Percentiles rank a stretch among this genome's conserved stretches.
Conservation (phyloP, 257 asterid species). For the Plectranthus barbatus region DNA sequence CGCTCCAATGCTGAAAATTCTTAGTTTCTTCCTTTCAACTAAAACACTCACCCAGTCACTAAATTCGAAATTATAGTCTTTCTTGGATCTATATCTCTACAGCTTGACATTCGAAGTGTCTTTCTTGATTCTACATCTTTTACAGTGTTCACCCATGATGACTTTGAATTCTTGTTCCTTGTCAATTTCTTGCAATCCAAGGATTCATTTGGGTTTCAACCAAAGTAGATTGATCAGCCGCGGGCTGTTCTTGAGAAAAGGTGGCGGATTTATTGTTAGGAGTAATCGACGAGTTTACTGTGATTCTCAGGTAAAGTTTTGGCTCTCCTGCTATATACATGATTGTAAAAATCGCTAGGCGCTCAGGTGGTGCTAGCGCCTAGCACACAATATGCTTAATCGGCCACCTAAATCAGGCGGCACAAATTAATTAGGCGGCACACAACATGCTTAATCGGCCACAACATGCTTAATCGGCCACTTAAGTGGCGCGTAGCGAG, state of each 20-base stretch:
- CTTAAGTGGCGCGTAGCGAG: no score
- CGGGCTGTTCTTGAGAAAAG: slow-evolving; percentile 5
- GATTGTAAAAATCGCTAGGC: no score
- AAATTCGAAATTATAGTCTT: no score
- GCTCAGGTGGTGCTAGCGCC: no score
- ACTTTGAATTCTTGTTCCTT: slow-evolving; percentile 23
- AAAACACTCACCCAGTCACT: not conserved
- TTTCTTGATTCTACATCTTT: not conserved
- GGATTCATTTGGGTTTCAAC: not conserved
- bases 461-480: no score
- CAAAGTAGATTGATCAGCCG: slow-evolving; percentile 20
- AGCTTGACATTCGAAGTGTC: not conserved
- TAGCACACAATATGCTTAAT: no score
- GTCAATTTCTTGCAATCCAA: slow-evolving; percentile 22
- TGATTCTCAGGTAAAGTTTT: slow-evolving; percentile 32
- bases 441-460: no score
- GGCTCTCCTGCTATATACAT: not conserved
- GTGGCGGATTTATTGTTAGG: slow-evolving; percentile 10
- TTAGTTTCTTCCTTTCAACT: not conserved
- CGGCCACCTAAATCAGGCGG: no score
- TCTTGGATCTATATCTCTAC: not conserved
- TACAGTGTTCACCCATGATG: slow-evolving; percentile 10
- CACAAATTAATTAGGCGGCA: no score
- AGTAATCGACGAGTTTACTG: slow-evolving; percentile 39
- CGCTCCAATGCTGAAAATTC: not conserved